A percentile compares a stretch with the other conserved stretches of the same genome.
phyloP scores from a whole-genome alignment of 2,329 filamentous ascomycete genomes.

The Furcasterigmium furcatum region DNA sequence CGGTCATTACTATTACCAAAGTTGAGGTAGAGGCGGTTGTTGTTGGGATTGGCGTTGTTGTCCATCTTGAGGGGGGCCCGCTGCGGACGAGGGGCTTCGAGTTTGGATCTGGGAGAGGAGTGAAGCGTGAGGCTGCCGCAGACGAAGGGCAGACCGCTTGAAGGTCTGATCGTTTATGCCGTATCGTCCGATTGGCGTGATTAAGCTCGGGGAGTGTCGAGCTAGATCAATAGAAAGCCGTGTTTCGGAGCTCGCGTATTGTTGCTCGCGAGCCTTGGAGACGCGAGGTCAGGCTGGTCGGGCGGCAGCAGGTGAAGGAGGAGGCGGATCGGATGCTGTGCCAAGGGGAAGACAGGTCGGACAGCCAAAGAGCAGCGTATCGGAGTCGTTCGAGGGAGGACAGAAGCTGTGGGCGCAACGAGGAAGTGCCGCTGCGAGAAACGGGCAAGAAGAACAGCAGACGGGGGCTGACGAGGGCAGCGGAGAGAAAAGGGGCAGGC shows the following conservation, averaged over 20 bases:
- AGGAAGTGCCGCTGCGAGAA: neutral
- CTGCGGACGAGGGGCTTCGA: neutral
- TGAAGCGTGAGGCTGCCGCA: neutral
- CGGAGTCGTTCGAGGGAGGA: neutral
- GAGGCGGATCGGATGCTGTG: neutral
- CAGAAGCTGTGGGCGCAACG: neutral
- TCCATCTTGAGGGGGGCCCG: slow-evolving; percentile 36
- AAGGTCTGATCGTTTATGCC: neutral
- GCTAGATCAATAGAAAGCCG: neutral
- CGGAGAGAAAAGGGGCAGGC: too few relatives aligned
- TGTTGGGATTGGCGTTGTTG: slow-evolving; percentile 35
- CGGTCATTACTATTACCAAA: slow-evolving; percentile 65
- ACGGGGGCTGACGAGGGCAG: too few relatives aligned
- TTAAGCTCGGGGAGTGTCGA: neutral
- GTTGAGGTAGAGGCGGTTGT: slow-evolving; percentile 64
- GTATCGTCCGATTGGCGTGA: neutral
- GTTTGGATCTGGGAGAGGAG: neutral
- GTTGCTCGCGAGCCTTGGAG: neutral
- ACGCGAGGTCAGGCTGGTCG: neutral
- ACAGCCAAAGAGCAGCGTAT: neutral
- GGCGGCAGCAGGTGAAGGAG: neutral
- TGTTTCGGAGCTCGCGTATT: neutral
- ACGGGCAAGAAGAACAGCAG: too few relatives aligned
- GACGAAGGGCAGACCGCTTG: neutral
- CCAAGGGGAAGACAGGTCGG: neutral